Evolutionary conservation across 441 rosid species (phyloP).

Genomic region (Populus hybrid): DNA sequence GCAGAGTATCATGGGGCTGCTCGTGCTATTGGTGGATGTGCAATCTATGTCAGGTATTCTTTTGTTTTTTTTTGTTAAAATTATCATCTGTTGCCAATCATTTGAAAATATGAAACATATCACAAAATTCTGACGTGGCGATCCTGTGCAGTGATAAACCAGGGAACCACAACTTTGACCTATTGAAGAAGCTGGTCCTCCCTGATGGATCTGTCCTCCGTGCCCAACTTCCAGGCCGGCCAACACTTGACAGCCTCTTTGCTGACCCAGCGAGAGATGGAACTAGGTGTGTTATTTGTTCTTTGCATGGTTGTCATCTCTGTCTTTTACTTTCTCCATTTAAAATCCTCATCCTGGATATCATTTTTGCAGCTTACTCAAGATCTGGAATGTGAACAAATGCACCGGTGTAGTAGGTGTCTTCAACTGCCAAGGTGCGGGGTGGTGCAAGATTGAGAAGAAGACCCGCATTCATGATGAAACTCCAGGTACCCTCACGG

Average conservation of each 20-base stretch:
- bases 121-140: conserved; percentile 6
- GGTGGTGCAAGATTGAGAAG: conserved; percentile 85
- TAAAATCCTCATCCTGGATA: neutral
- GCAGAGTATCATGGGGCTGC: no score
- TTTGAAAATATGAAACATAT: neutral
- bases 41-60: conserved; percentile 85
- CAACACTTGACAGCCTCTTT: conserved; percentile 81
- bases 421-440: conserved; percentile 98
- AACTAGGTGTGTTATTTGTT: conserved; percentile 39
- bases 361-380: conserved; percentile 54
- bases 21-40: conserved; percentile 1
- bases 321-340: neutral
- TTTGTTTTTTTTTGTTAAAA: neutral
- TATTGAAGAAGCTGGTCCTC: conserved; percentile 74
- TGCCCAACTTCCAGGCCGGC: conserved; percentile 84
- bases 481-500: conserved; percentile 76
- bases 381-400: conserved; percentile 86
- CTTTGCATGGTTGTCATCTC: neutral
- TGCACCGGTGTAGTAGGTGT: conserved; percentile 81
- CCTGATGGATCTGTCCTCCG: conserved; percentile 93
- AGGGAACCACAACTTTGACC: conserved; percentile 80
- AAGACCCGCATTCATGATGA: conserved; percentile 75
- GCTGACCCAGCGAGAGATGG: conserved; percentile 90
- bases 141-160: conserved; percentile 69
- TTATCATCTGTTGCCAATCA: neutral